phyloP scores from a whole-genome alignment of 2,329 filamentous ascomycete genomes.

The Aspergillus fumigatus region DNA sequence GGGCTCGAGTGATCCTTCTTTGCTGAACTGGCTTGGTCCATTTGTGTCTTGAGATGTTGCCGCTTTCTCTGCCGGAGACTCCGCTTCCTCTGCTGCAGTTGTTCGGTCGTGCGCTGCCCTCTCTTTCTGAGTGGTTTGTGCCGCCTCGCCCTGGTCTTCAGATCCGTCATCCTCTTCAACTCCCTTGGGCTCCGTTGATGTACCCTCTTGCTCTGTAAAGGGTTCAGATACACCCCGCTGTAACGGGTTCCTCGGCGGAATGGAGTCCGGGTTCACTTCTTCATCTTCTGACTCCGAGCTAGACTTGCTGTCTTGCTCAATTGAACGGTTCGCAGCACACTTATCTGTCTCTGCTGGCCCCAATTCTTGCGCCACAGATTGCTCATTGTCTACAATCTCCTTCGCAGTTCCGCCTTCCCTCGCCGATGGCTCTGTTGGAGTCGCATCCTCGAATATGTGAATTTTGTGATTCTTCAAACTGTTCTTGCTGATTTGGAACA shows the following conservation, averaged over 20 bases:
- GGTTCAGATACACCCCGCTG: conserved; percentile 14
- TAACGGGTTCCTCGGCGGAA: conserved; percentile 13
- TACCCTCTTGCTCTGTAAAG: conserved; percentile 20
- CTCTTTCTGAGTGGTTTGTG: conserved; percentile 16
- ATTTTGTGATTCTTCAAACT: conserved; percentile 77
- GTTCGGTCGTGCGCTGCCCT: conserved; percentile 13
- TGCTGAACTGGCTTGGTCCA: conserved; percentile 39
- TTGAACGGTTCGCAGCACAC: conserved; percentile 18
- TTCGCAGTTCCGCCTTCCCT: conserved; percentile 19
- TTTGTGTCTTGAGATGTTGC: conserved; percentile 24
- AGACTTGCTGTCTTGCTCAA: conserved; percentile 24
- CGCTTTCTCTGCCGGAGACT: conserved; percentile 26
- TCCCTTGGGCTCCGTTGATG: conserved; percentile 10
- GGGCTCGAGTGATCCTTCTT: conserved; percentile 26
- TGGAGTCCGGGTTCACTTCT: conserved; percentile 12
- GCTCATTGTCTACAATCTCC: conserved; percentile 22
- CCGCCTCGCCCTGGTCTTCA: conserved; percentile 33
- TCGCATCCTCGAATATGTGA: conserved; percentile 54
- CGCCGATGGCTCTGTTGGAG: conserved; percentile 14
- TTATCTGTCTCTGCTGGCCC: conserved; percentile 21
- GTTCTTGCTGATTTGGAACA: conserved; percentile 85
- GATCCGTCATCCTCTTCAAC: conserved; percentile 31
- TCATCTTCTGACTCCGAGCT: conserved; percentile 17
- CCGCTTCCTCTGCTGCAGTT: conserved; percentile 22
- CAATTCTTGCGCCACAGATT: conserved; percentile 26